Conservation (phyloP, 2,329 filamentous ascomycete genomes). For the Neofusicoccum sp. region DNA sequence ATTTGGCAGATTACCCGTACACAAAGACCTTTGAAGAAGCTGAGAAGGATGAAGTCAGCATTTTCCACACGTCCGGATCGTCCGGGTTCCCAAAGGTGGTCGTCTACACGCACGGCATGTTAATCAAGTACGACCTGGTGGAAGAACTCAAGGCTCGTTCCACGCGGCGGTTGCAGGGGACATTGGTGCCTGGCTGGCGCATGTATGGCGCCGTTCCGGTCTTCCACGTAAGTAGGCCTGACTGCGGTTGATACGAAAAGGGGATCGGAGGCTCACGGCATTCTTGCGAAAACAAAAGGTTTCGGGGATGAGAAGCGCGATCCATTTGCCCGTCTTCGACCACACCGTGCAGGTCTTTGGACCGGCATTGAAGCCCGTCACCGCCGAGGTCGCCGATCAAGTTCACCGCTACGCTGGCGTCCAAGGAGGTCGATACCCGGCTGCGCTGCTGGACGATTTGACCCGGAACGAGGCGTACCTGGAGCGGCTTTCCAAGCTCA, state of each 20-base stretch:
- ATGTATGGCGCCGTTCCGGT: background rate
- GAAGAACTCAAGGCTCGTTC: background rate
- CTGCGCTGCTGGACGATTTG: background rate
- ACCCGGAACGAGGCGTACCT: background rate
- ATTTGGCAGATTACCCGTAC: slow-evolving; percentile 21
- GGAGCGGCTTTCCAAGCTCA: background rate
- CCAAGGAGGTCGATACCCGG: background rate
- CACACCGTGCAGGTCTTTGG: background rate
- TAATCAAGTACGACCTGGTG: background rate
- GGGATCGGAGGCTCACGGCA: background rate
- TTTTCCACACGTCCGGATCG: slow-evolving; percentile 39
- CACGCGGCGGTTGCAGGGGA: too few relatives aligned
- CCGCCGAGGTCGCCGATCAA: background rate
- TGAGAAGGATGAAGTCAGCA: slow-evolving; percentile 25
- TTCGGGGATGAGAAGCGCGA: background rate
- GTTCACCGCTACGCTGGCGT: background rate
- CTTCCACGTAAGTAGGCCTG: background rate
- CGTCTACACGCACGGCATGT: slow-evolving; percentile 12
- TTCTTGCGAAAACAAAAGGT: background rate
- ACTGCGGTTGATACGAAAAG: background rate
- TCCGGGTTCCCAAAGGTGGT: slow-evolving; percentile 26
- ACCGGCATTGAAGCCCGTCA: background rate
- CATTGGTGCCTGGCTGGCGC: background rate
- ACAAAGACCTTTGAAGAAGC: slow-evolving; percentile 23
- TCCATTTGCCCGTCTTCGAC: background rate